phyloP scores from a whole-genome alignment of 2,329 filamentous ascomycete species.

The Onygenales sp. region DNA sequence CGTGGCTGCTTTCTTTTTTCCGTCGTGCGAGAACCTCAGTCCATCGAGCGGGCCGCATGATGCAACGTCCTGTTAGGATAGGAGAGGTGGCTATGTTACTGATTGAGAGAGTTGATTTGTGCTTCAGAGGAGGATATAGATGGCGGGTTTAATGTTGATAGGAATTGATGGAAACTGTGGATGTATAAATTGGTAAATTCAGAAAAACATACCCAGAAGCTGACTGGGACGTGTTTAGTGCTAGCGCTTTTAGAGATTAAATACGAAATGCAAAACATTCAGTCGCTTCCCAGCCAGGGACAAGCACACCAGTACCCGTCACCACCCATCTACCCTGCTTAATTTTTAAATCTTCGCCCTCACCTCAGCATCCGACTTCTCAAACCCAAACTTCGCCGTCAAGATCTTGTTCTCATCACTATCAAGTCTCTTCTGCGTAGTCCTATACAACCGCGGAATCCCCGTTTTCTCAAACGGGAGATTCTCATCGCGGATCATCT shows the following conservation, averaged over 20 bases:
- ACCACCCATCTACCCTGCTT: not conserved
- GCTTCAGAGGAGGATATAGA: no score
- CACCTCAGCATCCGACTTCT: not conserved
- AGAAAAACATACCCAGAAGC: no score
- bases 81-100: no score
- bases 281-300: no score
- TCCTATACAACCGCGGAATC: conserved; percentile 25
- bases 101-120: no score
- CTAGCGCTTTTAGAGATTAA: no score
- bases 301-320: not conserved
- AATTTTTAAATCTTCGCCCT: not conserved
- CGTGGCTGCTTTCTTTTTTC: conserved; percentile 59
- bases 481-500: conserved; percentile 38
- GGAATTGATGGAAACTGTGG: no score
- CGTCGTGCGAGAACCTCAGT: conserved; percentile 42
- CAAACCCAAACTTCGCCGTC: not conserved
- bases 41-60: conserved; percentile 12
- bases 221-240: no score
- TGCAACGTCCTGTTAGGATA: conserved; percentile 4
- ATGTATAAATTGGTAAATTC: no score
- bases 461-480: conserved; percentile 18
- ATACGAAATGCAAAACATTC: no score
- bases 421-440: conserved; percentile 18
- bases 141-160: no score
- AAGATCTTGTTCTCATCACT: conserved; percentile 14